phyloP scores from a whole-genome alignment of 1,139 yeast genomes.

The Chernovozyma aurita region DNA sequence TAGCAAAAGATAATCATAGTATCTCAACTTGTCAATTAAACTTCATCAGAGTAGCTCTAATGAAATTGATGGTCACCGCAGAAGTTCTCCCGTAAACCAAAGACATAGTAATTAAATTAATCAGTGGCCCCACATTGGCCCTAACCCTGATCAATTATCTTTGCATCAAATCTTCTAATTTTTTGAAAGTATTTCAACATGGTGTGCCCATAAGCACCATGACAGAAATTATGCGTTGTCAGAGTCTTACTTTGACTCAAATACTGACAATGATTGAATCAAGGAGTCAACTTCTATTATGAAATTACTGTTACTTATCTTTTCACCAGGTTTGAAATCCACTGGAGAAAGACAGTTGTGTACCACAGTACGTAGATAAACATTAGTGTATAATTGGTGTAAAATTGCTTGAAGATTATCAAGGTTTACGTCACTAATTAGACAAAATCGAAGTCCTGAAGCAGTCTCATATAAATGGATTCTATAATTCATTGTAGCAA shows the following conservation, averaged over 20 bases:
- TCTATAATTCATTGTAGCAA: slow-evolving; percentile 68
- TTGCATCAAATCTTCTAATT: too few species aligned
- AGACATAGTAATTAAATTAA: too few species aligned
- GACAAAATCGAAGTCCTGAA: slow-evolving; percentile 69
- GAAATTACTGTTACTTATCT: slow-evolving; percentile 42
- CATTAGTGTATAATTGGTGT: slow-evolving; percentile 61
- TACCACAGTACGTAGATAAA: slow-evolving; percentile 66
- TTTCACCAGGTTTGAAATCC: slow-evolving; percentile 40
- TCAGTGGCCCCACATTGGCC: too few species aligned
- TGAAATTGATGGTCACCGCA: too few species aligned
- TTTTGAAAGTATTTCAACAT: too few species aligned
- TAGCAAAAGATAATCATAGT: too few species aligned
- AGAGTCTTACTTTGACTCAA: slow-evolving; percentile 7
- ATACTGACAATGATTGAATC: slow-evolving; percentile 25
- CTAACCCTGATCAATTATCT: too few species aligned
- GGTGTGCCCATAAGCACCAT: too few species aligned
- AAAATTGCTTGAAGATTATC: slow-evolving; percentile 59
- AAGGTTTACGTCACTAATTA: slow-evolving; percentile 64
- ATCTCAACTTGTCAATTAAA: too few species aligned
- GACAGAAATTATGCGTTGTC: too few species aligned
- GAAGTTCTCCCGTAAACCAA: too few species aligned
- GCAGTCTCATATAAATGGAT: slow-evolving; percentile 80
- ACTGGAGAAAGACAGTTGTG: slow-evolving; percentile 57
- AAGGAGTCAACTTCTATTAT: slow-evolving; percentile 41
- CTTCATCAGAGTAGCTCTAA: too few species aligned